Evolutionary conservation across 441 rosid genomes (phyloP), one percentile per base, ranked within the genome.

Genomic region (Adansonia madagascariensis): DNA sequence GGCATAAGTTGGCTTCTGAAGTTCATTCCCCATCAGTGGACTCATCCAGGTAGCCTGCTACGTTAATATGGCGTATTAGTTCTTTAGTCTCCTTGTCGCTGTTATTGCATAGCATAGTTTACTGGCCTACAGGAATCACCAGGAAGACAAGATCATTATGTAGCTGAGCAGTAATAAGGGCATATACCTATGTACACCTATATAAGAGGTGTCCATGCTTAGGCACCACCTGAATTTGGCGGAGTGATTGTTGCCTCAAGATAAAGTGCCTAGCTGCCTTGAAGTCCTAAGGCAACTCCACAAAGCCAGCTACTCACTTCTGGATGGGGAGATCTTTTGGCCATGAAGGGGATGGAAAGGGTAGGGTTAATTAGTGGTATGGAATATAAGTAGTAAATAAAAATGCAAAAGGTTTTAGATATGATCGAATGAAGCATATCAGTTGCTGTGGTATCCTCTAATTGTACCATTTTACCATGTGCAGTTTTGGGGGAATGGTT

Each of bases 401-500:
- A 27, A 20, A 10, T 11, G 31, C n/a, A 17, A 53, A 50, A 49
- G 35, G 64, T 56, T 53, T 72, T 35, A 63, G 24, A 43, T 39
- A 15, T 35, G 61, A 15, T 63, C 15, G 18, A 39, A 49, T 67
- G 64, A 18, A 47, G 41, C 71, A 24, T 44, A 31, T 50, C 41
- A n/a, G 24, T 60, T 67, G 18, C 5, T 66, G 8, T 59, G 12
- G 12, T 81, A 49, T 78, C 77, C 49, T 83, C 83, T 84, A 27
- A 70, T 72, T 20, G 22, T 77, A 73, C 27, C 71, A 74, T 77
- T 22, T 59, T 43, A 56, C 46, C 27, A 59, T 43, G 43, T 86
- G 82, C 86, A 91, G 96, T 83, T 91, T 89, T 53, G 92, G 94
- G 74, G 82, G 80, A 76, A 91, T 86, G 92, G 90, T 90, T 35